Percentiles rank a stretch among this genome's conserved stretches.
Conservation (phyloP, 305 asterid genomes). For the Petunia hybrid region DNA sequence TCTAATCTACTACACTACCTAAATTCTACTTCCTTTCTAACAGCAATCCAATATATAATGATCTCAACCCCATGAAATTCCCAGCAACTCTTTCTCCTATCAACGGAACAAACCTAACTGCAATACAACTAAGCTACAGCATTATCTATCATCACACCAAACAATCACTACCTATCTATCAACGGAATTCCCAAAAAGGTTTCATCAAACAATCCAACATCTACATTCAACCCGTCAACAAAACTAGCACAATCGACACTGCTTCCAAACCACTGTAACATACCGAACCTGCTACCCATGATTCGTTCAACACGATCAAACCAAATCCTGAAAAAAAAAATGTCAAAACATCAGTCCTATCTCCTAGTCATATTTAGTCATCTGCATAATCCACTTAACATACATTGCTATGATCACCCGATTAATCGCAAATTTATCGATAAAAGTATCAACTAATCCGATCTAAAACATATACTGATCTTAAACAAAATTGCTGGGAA, state of each 20-base stretch:
- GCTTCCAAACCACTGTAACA: not conserved
- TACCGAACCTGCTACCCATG: constrained; percentile 21
- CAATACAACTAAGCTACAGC: constrained; percentile 9
- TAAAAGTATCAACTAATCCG: constrained; percentile 29
- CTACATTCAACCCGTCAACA: not conserved
- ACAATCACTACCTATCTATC: constrained; percentile 28
- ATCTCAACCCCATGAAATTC: constrained; percentile 19
- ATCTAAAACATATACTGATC: constrained; percentile 6
- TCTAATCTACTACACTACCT: constrained; percentile 36
- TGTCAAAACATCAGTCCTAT: constrained; percentile 18
- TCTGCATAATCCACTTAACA: not conserved
- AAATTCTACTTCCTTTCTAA: constrained; percentile 33
- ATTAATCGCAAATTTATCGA: not conserved
- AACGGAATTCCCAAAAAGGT: constrained; percentile 28
- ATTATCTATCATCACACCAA: constrained; percentile 14
- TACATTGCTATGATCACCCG: constrained; percentile 25
- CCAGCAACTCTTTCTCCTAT: constrained; percentile 23
- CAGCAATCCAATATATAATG: constrained; percentile 18
- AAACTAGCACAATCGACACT: constrained; percentile 4
- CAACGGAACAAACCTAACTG: not conserved
- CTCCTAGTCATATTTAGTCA: constrained; percentile 18
- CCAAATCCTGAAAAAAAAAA: constrained; percentile 31
- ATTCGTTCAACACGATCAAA: constrained; percentile 29
- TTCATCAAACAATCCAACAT: constrained; percentile 27
- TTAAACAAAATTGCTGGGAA: not conserved